Evolutionary conservation across 1,284 basidiomycete species (phyloP), one percentile per base, ranked within the genome.

Genomic region (Cryptococcus sp.): DNA sequence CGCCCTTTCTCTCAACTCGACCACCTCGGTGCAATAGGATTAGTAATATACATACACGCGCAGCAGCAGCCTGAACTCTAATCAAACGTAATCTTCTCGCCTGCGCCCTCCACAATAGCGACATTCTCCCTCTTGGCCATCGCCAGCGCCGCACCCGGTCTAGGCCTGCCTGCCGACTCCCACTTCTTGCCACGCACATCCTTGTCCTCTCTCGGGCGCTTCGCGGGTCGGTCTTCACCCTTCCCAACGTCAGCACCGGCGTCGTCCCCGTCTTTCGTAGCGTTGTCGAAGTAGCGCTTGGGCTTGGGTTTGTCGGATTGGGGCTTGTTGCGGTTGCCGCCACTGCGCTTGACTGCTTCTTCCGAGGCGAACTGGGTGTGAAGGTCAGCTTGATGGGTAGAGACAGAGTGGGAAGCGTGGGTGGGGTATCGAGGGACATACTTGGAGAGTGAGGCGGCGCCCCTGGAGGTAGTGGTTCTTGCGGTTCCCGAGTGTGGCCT

Each of bases 91-190:
- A 88, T 87, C 79, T 93, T 96, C 73, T 85, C 84, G n/a, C 90
- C 90, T 24, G 62, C 48, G 7, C 67, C 71, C 33, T 87, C 86
- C 6, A 96, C 82, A 67, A 98, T 95, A 1, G 86, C 89, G 18
- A 85, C 85, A 57, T 86, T 87, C 75, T 91, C 89, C 53, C 94
- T 83, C 72, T 88, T 87, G 18, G 95, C 94, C 57, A 84, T 83
- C 0, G 93, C 92, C 21, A 97, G 82, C 4, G 91, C 92, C 4
- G 92, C 94, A 54, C 94, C 94, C 23, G 94, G 93, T 72, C 84
- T 87, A 7, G 86, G 82, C 53, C 92, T 82, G 55, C 77, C 74
- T 2, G 64, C 66, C 38, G 68, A 66, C 60, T 77, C 70, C 71
- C 75, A 73, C 64, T 77, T 77, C 63, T 75, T 75, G 28, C 73